Conservation (phyloP, 2,329 filamentous ascomycete species). For the Colletotrichum falcatum region DNA sequence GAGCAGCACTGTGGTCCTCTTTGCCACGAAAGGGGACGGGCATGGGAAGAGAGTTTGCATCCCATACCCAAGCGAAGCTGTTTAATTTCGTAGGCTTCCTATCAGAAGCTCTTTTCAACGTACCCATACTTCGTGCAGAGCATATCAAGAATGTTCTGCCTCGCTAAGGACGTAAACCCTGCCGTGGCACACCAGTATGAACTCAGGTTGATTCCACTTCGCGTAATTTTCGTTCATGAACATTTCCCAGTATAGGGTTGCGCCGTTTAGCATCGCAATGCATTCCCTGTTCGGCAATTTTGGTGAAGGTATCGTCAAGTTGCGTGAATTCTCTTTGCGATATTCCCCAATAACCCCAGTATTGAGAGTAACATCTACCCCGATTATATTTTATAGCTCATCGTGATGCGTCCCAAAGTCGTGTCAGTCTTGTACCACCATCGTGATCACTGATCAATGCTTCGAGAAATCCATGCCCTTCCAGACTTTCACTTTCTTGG, state of each 20-base stretch:
- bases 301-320: not conserved
- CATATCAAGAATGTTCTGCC: not conserved
- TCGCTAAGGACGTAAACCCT: not conserved
- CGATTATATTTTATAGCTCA: not conserved
- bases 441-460: not conserved
- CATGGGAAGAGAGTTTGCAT: constrained; percentile 15
- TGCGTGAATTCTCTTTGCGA: not conserved
- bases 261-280: no score
- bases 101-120: constrained; percentile 9
- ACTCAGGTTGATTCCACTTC: not conserved
- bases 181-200: not conserved
- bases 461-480: constrained; percentile 9
- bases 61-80: constrained; percentile 9
- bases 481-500: not conserved
- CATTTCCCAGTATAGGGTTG: not conserved
- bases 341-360: not conserved
- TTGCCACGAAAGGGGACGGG: constrained; percentile 6
- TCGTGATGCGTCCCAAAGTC: not conserved
- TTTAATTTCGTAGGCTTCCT: constrained; percentile 10
- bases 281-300: no score
- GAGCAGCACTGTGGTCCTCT: constrained; percentile 25
- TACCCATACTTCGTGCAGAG: not conserved
- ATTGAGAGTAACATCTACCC: not conserved
- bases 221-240: not conserved
- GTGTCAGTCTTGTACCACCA: not conserved